Base-by-base conservation (phyloP, 352 stramenopile genomes). In the Phytopythium ostracodes region DNA sequence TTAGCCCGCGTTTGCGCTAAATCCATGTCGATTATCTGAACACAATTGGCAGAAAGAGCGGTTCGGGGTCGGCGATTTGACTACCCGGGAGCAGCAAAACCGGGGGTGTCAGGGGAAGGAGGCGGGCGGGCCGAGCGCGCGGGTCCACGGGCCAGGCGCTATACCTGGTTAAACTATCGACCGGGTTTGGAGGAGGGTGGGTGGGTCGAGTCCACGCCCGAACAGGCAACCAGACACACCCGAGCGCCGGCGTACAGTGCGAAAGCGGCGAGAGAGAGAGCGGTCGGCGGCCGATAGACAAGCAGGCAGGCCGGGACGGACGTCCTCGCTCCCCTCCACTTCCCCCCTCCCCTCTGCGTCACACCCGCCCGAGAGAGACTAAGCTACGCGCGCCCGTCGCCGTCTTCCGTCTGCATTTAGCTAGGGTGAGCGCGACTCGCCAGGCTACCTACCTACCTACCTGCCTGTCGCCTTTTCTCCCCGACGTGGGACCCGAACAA, bases 331-430 rank as follows among this genome's bases (percentile, higher is more conserved):
- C 40, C 54, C 29, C 63, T 42, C 50, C 35, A 47, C 46, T 44
- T 56, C 64, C 62, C 58, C 67, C 43, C 46, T 67, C 66, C 67
- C 49, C 50, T 25, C 31, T 12, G 14, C n/a, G 46, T 40, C 22
- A 52, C 47, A n/a, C n/a, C n/a, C n/a, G 14, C 47, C 17, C 42
- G 20, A 47, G 42, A 25, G 42, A 14, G 12, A 38, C 24, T 6
- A 4, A 24, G 4, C 2, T 22, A 17, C 43, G 43, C n/a, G n/a
- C 43, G 43, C 40, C 17, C 18, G 40, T n/a, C 43, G 43, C 43
- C 43, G 43, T 50, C 43, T 18, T 20, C 20, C n/a, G 43, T 25
- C 43, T 17, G 11, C 43, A 50, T 50, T 50, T 50, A 27, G 20
- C 43, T 50, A 50, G 43, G 20, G 43, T 38, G 47, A 6, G 12